These are phyloP conservation scores for Colletotrichum navitas DNA, from an alignment of 2,329 filamentous ascomycete species.

Conservation along the genomic window DNA sequence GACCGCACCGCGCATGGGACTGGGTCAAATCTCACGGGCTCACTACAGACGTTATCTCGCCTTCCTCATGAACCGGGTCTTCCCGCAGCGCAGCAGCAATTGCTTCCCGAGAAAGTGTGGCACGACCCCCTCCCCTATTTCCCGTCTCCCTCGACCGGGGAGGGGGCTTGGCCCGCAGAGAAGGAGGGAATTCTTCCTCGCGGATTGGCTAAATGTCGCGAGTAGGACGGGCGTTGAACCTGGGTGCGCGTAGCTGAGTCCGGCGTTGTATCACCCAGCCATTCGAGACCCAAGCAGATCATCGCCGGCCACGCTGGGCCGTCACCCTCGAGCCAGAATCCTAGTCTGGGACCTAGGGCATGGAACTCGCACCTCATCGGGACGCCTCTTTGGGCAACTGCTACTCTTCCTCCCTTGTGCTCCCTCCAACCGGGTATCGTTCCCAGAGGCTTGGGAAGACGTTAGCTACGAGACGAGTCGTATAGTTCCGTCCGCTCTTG, in stretches of 20 bases:
- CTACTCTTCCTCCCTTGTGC: neutral
- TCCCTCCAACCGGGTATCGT: neutral
- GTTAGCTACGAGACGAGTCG: slow-evolving; percentile 17
- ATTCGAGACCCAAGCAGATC: slow-evolving; percentile 29
- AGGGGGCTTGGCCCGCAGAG: slow-evolving; percentile 3
- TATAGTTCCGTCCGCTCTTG: slow-evolving; percentile 21
- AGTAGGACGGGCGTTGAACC: slow-evolving; percentile 1
- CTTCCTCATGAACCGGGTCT: slow-evolving; percentile 30
- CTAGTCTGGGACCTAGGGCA: slow-evolving; percentile 27
- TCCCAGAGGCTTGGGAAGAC: slow-evolving; percentile 4
- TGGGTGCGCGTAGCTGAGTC: slow-evolving; percentile 20
- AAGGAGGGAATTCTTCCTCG: slow-evolving; percentile 6
- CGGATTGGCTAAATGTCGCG: slow-evolving; percentile 16
- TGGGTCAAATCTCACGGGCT: slow-evolving; percentile 10
- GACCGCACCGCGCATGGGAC: slow-evolving; percentile 33
- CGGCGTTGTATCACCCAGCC: slow-evolving; percentile 30
- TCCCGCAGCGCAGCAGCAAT: slow-evolving; percentile 35
- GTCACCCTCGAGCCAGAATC: slow-evolving; percentile 5
- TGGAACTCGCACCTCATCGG: slow-evolving; percentile 17
- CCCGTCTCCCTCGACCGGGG: neutral
- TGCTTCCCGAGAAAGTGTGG: slow-evolving; percentile 20
- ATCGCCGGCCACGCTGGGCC: slow-evolving; percentile 28
- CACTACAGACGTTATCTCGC: slow-evolving; percentile 7
- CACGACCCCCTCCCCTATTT: neutral
- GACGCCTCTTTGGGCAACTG: slow-evolving; percentile 1